Base-by-base conservation (phyloP, 2,329 filamentous ascomycete species). In the Paraphoma sp. region DNA sequence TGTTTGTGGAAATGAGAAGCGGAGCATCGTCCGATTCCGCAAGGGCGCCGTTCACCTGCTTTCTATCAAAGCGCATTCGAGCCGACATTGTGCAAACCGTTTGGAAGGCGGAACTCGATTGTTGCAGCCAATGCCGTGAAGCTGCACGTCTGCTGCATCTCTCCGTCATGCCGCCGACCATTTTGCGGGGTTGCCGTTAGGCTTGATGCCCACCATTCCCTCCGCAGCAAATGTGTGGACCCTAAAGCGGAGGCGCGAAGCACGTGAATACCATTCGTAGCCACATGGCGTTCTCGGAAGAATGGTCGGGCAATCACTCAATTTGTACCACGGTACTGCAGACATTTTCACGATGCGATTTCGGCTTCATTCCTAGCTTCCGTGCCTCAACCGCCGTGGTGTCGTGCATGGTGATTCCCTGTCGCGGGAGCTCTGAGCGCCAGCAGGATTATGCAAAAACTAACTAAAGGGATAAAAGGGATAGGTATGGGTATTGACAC, bases 1-100 rank as follows among this genome's bases (percentile, higher is more conserved):
- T 57, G 54, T 48, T 53, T 54, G 60, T 58, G 60, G 61, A 61
- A 59, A 67, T 66, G 58, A 65, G 53, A 58, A 55, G 58, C 63
- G 61, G 66, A 64, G 59, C 59, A 59, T 49, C 36, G 47, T 36
- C 64, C 64, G 56, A 53, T 52, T 36, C 43, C 48, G 51, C 56
- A 55, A 46, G 53, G 36, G 23, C 44, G 48, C 42, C 36, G 40
- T 44, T 45, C 30, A 51, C 45, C 58, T 49, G 53, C 44, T 45
- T 51, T 41, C 40, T n/a, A 16, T 45, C 48, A 51, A 38, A 41
- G 29, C 40, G 11, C 40, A 16, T 17, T 42, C 40, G 16, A 42
- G 12, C 8, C 40, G 16, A 42, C 16, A n/a, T 42, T 42, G 40
- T 42, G 40, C 8, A 8, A n/a, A 10, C n/a, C 14, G 33, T 36